Conservation (phyloP, 2,329 filamentous ascomycete species). For the Corynespora cassiicola region DNA sequence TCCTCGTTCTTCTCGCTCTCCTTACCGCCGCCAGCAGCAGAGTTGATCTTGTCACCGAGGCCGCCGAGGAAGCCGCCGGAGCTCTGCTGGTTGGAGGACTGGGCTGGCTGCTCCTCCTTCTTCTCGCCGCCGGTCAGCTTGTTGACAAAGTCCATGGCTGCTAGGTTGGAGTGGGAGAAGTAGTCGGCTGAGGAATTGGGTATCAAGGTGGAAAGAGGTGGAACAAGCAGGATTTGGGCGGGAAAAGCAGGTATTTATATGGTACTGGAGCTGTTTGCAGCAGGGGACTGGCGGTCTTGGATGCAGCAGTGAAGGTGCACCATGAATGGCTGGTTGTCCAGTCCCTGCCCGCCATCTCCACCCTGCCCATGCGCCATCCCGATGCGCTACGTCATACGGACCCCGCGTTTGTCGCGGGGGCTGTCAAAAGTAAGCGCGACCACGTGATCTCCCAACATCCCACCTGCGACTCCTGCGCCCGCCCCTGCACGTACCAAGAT, state of each 20-base stretch:
- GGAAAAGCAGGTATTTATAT: conserved; percentile 21
- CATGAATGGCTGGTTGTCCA: conserved; percentile 4
- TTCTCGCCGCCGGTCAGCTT: conserved; percentile 50
- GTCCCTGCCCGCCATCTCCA: conserved; percentile 1
- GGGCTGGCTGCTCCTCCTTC: conserved; percentile 35
- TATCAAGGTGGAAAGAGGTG: conserved; percentile 1
- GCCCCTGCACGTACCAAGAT: too few relatives aligned
- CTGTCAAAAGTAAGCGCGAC: conserved; percentile 8
- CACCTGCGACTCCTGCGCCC: too few relatives aligned
- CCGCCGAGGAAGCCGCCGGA: conserved; percentile 61
- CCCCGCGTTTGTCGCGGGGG: conserved; percentile 4
- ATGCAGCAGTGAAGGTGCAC: conserved; percentile 7
- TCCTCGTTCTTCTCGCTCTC: conserved; percentile 85
- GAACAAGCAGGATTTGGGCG: neutral
- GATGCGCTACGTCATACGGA: conserved; percentile 10
- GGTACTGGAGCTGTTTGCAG: neutral
- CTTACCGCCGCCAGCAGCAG: conserved; percentile 72
- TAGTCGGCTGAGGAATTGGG: conserved; percentile 13
- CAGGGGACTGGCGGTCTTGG: conserved; percentile 11
- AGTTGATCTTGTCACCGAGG: conserved; percentile 74
- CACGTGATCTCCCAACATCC: conserved; percentile 10
- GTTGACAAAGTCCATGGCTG: conserved; percentile 56
- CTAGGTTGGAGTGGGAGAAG: conserved; percentile 8
- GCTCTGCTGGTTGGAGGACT: conserved; percentile 35
- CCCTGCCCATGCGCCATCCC: too few relatives aligned